Evolutionary conservation across 495 filamentous ascomycete genomes (phyloP), one percentile per base, ranked within the genome.

Genomic region (Hamigera avellanea): DNA sequence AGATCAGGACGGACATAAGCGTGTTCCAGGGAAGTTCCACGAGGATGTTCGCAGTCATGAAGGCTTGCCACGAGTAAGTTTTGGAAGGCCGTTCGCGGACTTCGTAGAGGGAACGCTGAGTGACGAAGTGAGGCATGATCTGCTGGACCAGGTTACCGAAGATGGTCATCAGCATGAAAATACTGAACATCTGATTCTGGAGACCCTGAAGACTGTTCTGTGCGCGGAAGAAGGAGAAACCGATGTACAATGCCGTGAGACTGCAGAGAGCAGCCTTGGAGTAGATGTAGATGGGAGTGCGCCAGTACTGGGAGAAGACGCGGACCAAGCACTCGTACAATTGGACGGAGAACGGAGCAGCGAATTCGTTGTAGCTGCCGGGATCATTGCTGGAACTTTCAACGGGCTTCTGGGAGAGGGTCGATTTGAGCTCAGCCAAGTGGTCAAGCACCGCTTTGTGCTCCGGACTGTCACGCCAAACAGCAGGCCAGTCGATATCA

Each of bases 141-240:
- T 93, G 86, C 44, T 87, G 76, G 7, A 81, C 75, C 32, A 91
- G 64, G 51, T 84, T 80, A 49, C 78, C 77, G 53, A 91, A 85
- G 45, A 95, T 73, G 13, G 78, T 87, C 46, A 87, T 66, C 21
- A 95, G 62, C 68, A 91, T 79, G 69, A 95, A 94, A 52, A 94
- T 79, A 58, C 78, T 69, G 57, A 93, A 94, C 63, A 91, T 81
- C 54, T 89, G 83, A 54, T 93, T 93, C 49, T 91, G 85, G 12
- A 94, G 75, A 41, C 86, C 88, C 54, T 93, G 83, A 10, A 77
- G 59, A 12, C 71, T 73, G 61, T 80, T 85, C 40, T 74, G 55
- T 0, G 83, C 72, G 13, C 79, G 70, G 72, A 77, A 88, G 67
- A 96, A 93, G 36, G 86, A 85, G 67, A 96, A 91, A 26, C 86